Percentiles rank a stretch among this genome's conserved stretches.
Evolutionary conservation across 140 eudicot species (phyloP).

Genomic region (Senecio squalidus): DNA sequence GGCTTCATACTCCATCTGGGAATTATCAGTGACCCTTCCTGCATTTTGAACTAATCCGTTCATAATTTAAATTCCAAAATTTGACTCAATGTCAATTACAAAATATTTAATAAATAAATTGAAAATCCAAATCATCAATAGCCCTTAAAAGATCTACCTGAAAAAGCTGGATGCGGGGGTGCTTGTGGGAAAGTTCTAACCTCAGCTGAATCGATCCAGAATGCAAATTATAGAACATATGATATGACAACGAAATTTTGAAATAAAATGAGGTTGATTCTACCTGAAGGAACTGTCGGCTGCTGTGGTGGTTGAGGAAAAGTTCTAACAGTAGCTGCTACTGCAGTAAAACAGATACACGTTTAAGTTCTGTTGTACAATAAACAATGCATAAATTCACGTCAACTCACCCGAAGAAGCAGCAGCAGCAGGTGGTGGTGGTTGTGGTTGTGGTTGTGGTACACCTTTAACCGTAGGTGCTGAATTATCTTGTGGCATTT

Average conservation of each 20-base stretch:
- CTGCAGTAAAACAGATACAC: not conserved
- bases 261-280: constrained; percentile 1
- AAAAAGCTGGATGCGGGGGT: constrained; percentile 49
- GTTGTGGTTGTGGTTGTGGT: constrained; percentile 61
- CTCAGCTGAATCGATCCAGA: constrained; percentile 35
- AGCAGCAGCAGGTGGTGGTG: constrained; percentile 43
- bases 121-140: not conserved
- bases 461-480: constrained; percentile 35
- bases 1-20: constrained; percentile 94
- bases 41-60: constrained; percentile 32
- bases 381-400: constrained; percentile 6
- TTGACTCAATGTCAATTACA: not conserved
- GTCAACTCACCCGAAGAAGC: constrained; percentile 41
- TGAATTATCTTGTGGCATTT: constrained; percentile 44
- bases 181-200: constrained; percentile 60
- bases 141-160: constrained; percentile 33
- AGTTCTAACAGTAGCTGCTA: constrained; percentile 47
- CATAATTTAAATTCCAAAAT: constrained; percentile 1
- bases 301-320: constrained; percentile 59
- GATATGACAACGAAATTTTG: not conserved
- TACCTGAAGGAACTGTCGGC: constrained; percentile 61
- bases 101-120: not conserved
- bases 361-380: constrained; percentile 15
- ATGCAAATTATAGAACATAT: constrained; percentile 14
- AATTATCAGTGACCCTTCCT: constrained; percentile 45